Percentiles rank a stretch among this genome's conserved stretches.
Conservation (phyloP, 2,329 filamentous ascomycete species). For the Trichoderma atroviride region DNA sequence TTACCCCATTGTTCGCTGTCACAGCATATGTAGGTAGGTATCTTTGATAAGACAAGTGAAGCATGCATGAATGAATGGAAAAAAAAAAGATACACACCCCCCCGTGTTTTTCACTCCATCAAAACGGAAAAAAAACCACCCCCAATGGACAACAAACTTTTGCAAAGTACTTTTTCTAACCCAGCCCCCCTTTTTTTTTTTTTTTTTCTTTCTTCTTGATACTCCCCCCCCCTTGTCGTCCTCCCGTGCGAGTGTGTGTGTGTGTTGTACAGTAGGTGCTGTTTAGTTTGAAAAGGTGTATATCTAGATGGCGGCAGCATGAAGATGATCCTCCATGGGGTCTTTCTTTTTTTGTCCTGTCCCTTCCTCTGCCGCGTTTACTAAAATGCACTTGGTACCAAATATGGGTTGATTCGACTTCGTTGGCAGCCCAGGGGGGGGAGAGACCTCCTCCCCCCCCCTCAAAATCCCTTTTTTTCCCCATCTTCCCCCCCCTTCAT, state of each 20-base stretch:
- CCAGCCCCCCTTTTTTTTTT: constrained; percentile 4
- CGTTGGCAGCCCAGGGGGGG: neutral
- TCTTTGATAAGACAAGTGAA: constrained; percentile 1
- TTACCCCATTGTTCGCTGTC: constrained; percentile 5
- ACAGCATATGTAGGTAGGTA: neutral
- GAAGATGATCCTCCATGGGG: constrained; percentile 3
- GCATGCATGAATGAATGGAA: too few relatives aligned
- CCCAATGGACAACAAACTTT: neutral
- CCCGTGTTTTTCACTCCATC: too few relatives aligned
- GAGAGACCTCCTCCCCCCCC: too few relatives aligned
- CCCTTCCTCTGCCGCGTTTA: neutral
- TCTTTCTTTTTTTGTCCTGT: neutral
- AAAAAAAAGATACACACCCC: neutral
- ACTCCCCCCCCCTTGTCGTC: neutral
- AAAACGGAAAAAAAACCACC: neutral
- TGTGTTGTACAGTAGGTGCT: neutral
- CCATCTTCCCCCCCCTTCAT: neutral
- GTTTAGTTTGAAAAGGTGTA: neutral
- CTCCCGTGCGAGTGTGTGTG: neutral
- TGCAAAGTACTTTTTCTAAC: neutral
- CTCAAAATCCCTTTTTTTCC: too few relatives aligned
- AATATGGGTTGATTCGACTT: constrained; percentile 8
- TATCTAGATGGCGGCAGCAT: neutral
- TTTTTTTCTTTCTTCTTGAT: neutral
- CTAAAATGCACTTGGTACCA: constrained; percentile 1